These are phyloP conservation scores for Fraxinus platypoda DNA, from an alignment of 305 asterid species.

Conservation along the genomic window DNA sequence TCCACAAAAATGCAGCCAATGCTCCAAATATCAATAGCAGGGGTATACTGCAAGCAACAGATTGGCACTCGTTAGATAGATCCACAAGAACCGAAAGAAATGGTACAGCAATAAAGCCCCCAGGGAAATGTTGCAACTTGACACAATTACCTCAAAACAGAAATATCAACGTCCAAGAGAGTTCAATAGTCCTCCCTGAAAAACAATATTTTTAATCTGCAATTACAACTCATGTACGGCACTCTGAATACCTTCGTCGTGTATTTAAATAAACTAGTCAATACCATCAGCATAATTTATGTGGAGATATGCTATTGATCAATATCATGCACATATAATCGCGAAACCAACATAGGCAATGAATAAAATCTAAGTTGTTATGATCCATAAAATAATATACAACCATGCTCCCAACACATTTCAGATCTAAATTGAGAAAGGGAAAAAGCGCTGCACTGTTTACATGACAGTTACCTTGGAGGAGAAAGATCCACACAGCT, in stretches of 20 bases:
- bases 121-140: slow-evolving; percentile 20
- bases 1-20: slow-evolving; percentile 57
- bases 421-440: not conserved
- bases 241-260: slow-evolving; percentile 18
- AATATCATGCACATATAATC: not conserved
- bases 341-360: not conserved
- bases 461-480: slow-evolving; percentile 34
- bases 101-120: slow-evolving; percentile 9
- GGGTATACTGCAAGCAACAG: slow-evolving; percentile 46
- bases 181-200: slow-evolving; percentile 53
- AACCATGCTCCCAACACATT: not conserved
- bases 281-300: not conserved
- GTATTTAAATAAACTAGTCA: slow-evolving; percentile 12
- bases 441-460: not conserved
- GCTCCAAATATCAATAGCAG: slow-evolving; percentile 56
- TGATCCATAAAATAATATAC: not conserved
- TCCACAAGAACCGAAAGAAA: not conserved
- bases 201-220: slow-evolving; percentile 48
- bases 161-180: slow-evolving; percentile 53
- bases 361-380: not conserved
- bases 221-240: slow-evolving; percentile 27
- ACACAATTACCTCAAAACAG: slow-evolving; percentile 51
- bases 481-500: slow-evolving; percentile 52
- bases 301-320: not conserved
- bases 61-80: not conserved